Evolutionary conservation across 1,284 basidiomycete species (phyloP), one percentile per base, ranked within the genome.

Genomic region (Hypsizygus ulmarius): DNA sequence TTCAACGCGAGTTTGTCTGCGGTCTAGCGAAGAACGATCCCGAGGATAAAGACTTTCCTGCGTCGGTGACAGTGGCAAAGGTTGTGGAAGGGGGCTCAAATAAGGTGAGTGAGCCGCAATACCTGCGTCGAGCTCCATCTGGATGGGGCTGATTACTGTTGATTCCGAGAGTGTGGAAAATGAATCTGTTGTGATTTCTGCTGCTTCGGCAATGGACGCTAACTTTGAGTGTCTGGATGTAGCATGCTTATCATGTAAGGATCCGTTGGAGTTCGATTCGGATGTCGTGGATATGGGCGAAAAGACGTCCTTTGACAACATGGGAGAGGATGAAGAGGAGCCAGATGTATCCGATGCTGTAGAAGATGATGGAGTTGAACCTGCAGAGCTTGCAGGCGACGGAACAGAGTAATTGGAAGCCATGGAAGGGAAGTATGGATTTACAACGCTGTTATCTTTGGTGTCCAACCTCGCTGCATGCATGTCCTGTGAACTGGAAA

Each of bases 341-440:
- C 54, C 52, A n/a, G 53, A 56, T 15, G 61, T 59, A 27, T 60
- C 47, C 9, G 56, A 47, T 15, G 61, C 58, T 19, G 59, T 48
- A 11, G 56, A 47, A 15, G 62, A 54, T 11, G 61, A 55, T 38
- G 64, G 57, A 4, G 61, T 60, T 25, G 62, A 64, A 7, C 56
- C 57, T 29, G 59, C 52, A 7, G 62, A 61, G 47, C 58, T 61
- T 16, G 55, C 53, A 5, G 59, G 58, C 21, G 60, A 60, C 37
- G 58, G 40, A 33, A 52, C 41, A 30, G 57, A 52, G 44, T 53
- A 56, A 9, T 36, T 39, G 12, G 52, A 52, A 21, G 61, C 49
- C n/a, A 63, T 37, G 10, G 64, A 49, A 39, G 72, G 71, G 48
- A 74, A 74, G 57, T 74, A 74, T 2, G 73, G 69, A 51, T 74